Conservation (phyloP, 768 basidiomycete genomes). For the Pleurotus citrinopileatus region DNA sequence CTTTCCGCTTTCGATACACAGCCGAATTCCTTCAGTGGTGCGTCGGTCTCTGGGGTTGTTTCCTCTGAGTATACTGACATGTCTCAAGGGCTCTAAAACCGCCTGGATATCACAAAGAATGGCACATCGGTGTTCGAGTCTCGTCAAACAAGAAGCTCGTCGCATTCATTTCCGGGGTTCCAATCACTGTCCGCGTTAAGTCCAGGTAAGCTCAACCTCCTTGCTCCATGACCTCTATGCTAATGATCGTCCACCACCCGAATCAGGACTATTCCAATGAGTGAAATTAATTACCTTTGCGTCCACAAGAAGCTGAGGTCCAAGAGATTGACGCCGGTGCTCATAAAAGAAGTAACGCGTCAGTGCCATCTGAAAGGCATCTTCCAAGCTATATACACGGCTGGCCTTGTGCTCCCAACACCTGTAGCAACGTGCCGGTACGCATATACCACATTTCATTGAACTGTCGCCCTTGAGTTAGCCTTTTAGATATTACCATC, state of each 20-base stretch:
- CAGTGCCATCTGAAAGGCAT: constrained; percentile 86
- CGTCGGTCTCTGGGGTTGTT: constrained; percentile 12
- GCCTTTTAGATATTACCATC: constrained; percentile 77
- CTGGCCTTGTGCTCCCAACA: constrained; percentile 89
- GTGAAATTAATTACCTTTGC: constrained; percentile 97
- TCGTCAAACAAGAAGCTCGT: constrained; percentile 89
- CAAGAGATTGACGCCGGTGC: constrained; percentile 90
- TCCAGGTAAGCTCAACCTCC: constrained; percentile 54
- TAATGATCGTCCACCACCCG: constrained; percentile 1
- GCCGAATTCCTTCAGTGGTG: constrained; percentile 93
- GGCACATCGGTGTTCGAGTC: constrained; percentile 96
- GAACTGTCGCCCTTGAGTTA: constrained; percentile 8
- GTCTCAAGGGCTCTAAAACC: constrained; percentile 83
- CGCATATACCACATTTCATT: constrained; percentile 17
- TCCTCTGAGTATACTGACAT: background rate
- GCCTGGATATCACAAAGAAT: constrained; percentile 89
- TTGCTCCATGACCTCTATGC: background rate
- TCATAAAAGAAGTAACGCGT: constrained; percentile 97
- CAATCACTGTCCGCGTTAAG: constrained; percentile 82
- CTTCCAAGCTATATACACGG: constrained; percentile 98
- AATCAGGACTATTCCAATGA: constrained; percentile 60
- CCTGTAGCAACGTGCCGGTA: constrained; percentile 85
- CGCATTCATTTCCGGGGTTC: constrained; percentile 94
- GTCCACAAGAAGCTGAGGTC: constrained; percentile 97
- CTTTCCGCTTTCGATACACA: constrained; percentile 96